Evolutionary conservation across 768 basidiomycete genomes (phyloP), one percentile per base, ranked within the genome.

Genomic region (Butyriboletus loyo): DNA sequence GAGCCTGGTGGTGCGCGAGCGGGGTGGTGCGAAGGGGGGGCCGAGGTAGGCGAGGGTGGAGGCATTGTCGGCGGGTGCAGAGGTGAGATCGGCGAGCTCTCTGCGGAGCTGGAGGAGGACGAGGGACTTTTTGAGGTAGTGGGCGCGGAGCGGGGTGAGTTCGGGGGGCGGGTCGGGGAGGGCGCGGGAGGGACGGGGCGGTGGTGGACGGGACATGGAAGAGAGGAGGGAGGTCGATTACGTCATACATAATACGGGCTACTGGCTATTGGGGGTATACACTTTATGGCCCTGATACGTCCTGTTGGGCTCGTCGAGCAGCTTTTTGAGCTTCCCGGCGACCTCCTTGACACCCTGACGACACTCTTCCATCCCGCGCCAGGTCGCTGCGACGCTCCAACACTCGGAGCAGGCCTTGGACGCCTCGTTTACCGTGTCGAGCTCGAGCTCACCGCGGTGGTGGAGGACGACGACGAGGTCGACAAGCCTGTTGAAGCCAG

Each of bases 81-180:
- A 74, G 10, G 83, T 81, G 58, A 93, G 77, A 21, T 74, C 73
- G 54, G 83, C 76, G 55, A 98, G 80, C 71, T 99, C 97, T n/a
- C 72, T 73, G 61, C 75, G 72, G 61, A 98, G 85, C 69, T 98
- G 86, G 46, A 98, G 85, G 59, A 88, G 83, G 39, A 98, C 79
- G 50, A 99, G 85, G 17, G 91, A 82, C 71, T 98, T 98, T 78
- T 98, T 99, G 68, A 99, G 89, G 72, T 99, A 99, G 67, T 99
- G 97, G 5, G 95, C 93, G 38, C 95, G 87, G 43, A 95, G 74
- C 13, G 96, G 91, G 1, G 92, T 91, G 44, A 98, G 82, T 46
- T 39, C 52, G 25, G 49, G 8, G 17, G 45, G 36, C 24, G 42
- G 49, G 27, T 8, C 14, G 25, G 46, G 43, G 43, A 21, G 43